Evolutionary conservation across 2,329 filamentous ascomycete species (phyloP), one percentile per base, ranked within the genome.

Genomic region (Chaetomium strumarium): DNA sequence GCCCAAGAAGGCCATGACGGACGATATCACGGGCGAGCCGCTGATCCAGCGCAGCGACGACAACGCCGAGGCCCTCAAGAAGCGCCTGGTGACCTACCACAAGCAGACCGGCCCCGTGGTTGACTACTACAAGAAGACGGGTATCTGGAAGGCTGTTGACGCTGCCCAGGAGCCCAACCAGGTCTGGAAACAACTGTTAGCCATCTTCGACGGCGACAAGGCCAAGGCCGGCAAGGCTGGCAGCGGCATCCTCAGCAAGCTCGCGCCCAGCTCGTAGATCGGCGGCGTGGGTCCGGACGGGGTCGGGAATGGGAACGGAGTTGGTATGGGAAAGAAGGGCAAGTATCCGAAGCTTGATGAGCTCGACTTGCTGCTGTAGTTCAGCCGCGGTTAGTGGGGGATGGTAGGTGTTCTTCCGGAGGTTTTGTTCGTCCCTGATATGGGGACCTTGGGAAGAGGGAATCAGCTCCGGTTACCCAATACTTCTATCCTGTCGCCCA

Each of bases 31-130:
- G 17, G 93, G 93, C 71, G 93, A 99, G 80, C 91, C 92, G 45
- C 79, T 99, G 62, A 87, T 97, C 66, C 93, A 97, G 79, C 86
- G 93, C 66, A 92, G 88, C 61, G 93, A 99, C 70, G 93, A 99
- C 78, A 99, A 97, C 71, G 91, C 88, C 63, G 92, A 91, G 9
- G 90, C 93, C 41, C 82, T 99, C 60, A 92, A 90, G 82, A 99
- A 96, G 84, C 87, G 93, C 58, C 80, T 99, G 55, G 78, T 77
- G 38, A 96, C 92, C 55, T 99, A 99, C 75, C 93, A 99, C 76
- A 77, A 83, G 62, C 93, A 99, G 82, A 99, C 93, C 33, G 75
- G 83, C 41, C 93, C 93, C 17, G 93, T 99, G 46, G 91, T 96
- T 58, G 80, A 84, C 54, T 99, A 99, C 80, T 99, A 99, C 83